A percentile compares a stretch with the other conserved stretches of the same genome.
These are phyloP conservation scores for Annona cherimola DNA, from an alignment of 164 flowering plant genomes.

Conservation along the genomic window DNA sequence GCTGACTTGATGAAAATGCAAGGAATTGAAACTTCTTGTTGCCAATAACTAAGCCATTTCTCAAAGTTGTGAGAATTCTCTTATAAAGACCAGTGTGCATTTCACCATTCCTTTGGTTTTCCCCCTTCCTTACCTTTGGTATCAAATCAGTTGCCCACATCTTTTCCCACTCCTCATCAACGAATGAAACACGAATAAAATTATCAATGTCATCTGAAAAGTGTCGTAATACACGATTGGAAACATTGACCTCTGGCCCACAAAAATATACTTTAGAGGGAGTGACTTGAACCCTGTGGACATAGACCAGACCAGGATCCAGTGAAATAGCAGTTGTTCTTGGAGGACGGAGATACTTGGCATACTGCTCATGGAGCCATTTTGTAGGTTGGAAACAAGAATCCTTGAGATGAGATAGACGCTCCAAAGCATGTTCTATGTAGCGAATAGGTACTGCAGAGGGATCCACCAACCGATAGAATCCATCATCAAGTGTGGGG, in stretches of 20 bases:
- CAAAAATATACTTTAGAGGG: conserved; percentile 68
- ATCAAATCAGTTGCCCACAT: conserved; percentile 51
- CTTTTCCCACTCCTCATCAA: conserved; percentile 72
- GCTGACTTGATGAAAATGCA: conserved; percentile 84
- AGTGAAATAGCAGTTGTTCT: conserved; percentile 36
- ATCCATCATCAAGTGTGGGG: conserved; percentile 44
- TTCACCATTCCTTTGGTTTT: conserved; percentile 10
- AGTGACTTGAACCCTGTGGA: conserved; percentile 70
- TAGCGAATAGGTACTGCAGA: conserved; percentile 12
- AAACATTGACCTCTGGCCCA: conserved; percentile 77
- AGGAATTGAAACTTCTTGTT: conserved; percentile 85
- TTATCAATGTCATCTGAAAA: conserved; percentile 46
- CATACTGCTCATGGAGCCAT: conserved; percentile 58
- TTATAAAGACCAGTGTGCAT: conserved; percentile 41
- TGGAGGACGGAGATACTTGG: conserved; percentile 22
- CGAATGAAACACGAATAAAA: conserved; percentile 74
- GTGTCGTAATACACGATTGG: conserved; percentile 67
- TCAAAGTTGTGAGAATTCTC: conserved; percentile 52
- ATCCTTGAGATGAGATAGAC: conserved; percentile 45
- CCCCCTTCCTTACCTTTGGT: conserved; percentile 24
- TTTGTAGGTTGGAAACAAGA: conserved; percentile 78
- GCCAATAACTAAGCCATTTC: conserved; percentile 66
- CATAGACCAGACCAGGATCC: conserved; percentile 65
- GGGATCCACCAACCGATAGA: conserved; percentile 58
- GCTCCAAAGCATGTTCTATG: conserved; percentile 67